Conservation (phyloP, 176 grass and related monocot genomes). For the Poa annua region DNA sequence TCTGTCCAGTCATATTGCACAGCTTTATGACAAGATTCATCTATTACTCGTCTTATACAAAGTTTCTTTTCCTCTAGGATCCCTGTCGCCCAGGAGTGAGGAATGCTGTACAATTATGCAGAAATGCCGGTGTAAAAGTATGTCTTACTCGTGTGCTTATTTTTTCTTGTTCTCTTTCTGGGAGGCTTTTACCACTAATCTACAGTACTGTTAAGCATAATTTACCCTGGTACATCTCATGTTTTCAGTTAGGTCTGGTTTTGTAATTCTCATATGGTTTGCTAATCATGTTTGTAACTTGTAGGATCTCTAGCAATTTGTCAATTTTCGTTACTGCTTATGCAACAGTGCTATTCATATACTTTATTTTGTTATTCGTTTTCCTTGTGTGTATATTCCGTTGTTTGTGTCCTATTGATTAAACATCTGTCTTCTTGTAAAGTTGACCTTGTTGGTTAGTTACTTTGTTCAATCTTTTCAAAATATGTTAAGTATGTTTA, state of each 20-base stretch:
- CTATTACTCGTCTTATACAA: conserved; percentile 28
- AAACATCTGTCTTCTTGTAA: neutral
- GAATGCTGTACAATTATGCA: conserved; percentile 85
- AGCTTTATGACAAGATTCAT: conserved; percentile 25
- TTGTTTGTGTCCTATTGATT: conserved; percentile 14
- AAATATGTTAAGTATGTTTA: neutral
- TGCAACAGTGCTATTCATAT: neutral
- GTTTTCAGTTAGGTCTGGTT: neutral
- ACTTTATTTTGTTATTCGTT: conserved; percentile 3
- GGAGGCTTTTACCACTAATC: neutral
- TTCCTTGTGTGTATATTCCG: conserved; percentile 11
- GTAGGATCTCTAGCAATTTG: conserved; percentile 6
- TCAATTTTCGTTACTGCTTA: neutral
- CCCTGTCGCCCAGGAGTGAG: conserved; percentile 86
- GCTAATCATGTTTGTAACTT: conserved; percentile 5
- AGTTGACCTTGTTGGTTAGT: conserved; percentile 14
- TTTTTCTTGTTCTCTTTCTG: conserved; percentile 21
- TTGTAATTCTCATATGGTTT: neutral
- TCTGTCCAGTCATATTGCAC: conserved; percentile 16
- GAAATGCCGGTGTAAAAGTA: conserved; percentile 80
- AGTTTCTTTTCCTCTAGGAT: conserved; percentile 63
- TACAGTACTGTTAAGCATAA: neutral
- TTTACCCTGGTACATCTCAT: conserved; percentile 1
- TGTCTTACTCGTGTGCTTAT: conserved; percentile 15
- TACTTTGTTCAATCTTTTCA: conserved; percentile 13